Base-by-base conservation (phyloP, 2,329 filamentous ascomycete species). In the Penicillium sp. region DNA sequence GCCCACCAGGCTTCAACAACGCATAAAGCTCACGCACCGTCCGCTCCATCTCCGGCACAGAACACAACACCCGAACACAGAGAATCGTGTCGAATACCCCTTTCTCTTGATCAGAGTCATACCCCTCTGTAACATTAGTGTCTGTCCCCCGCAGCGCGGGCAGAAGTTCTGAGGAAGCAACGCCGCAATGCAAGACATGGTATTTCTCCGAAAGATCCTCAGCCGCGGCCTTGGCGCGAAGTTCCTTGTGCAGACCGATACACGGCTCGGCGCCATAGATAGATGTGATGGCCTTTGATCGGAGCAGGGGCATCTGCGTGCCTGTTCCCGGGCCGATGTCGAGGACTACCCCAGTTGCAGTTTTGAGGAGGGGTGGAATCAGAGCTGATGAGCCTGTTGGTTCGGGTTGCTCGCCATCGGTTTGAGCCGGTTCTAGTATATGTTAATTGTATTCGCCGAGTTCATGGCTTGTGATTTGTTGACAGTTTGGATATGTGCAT, bases 251-350 rank as follows among this genome's bases (percentile, higher is more conserved):
- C 1, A 79, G 59, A 0, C 65, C 62, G 3, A 51, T 40, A 27
- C 70, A 71, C 0, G 76, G 76, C 50, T 79, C 76, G 1, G 73
- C 67, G 30, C 73, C 75, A 45, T 76, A 78, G 29, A 77, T 67
- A 10, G 62, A 59, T 6, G 48, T 63, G 41, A 76, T 67, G 3
- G 64, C 58, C 2, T 59, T 52, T 5, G 59, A 57, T 37, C 64
- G 56, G 42, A 77, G 73, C 30, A 65, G 63, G 0, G 59, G 58
- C 32, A 76, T 62, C 37, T 75, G 68, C 10, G 69, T 65, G 20
- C 76, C 75, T 18, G 64, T 71, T 3, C 75, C 75, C 0, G 75
- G 75, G 4, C 71, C 71, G 18, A 74, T 60, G 45, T 74, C 71
- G 3, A 74, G 60, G 12, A 74, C 67, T 3, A 62, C 45, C 2